phyloP scores from a whole-genome alignment of 169 alveolate genomes.

The Eimeria nieschulzi region DNA sequence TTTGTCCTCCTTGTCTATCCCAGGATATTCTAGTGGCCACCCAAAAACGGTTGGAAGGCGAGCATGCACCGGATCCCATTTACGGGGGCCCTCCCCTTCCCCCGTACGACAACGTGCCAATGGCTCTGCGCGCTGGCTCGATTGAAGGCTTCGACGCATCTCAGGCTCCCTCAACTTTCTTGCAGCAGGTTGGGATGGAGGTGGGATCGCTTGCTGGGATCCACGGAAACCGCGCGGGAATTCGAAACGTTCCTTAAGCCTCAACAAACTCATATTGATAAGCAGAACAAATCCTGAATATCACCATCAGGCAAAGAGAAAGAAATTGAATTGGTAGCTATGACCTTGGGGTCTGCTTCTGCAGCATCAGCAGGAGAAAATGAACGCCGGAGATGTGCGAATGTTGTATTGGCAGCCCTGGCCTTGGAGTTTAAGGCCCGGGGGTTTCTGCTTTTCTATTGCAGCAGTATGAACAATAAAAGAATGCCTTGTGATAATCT shows the following conservation, averaged over 20 bases:
- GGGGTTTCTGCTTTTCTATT: too few species aligned
- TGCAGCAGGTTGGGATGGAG: conserved; percentile 65
- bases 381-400: too few species aligned
- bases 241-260: conserved; percentile 38
- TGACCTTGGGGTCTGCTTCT: too few species aligned
- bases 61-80: conserved; percentile 32
- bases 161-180: conserved; percentile 24
- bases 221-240: conserved; percentile 47
- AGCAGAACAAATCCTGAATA: too few species aligned
- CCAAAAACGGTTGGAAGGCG: conserved; percentile 52
- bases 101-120: conserved; percentile 53
- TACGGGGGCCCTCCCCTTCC: conserved; percentile 61
- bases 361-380: too few species aligned
- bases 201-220: conserved; percentile 39
- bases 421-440: too few species aligned
- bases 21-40: conserved; percentile 36
- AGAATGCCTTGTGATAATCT: too few species aligned
- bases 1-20: background rate
- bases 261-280: too few species aligned
- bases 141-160: background rate
- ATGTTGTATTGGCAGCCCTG: too few species aligned
- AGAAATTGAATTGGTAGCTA: too few species aligned
- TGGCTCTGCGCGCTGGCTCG: background rate
- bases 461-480: too few species aligned
- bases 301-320: too few species aligned